These are phyloP conservation scores for Gremmenia infestans DNA, from an alignment of 2,329 filamentous ascomycete genomes.

Conservation along the genomic window DNA sequence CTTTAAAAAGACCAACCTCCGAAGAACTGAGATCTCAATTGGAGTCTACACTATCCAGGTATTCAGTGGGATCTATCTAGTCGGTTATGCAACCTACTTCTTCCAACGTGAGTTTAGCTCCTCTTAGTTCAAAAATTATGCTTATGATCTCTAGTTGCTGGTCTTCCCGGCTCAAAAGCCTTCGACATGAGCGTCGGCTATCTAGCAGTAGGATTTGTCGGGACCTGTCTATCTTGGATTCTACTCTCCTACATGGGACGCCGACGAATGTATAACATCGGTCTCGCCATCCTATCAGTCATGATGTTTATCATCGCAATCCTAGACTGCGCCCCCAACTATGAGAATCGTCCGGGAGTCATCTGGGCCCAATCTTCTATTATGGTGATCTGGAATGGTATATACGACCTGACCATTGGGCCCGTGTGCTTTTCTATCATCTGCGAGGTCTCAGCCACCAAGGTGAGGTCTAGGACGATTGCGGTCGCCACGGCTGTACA, in stretches of 20 bases:
- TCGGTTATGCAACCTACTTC: conserved; percentile 44
- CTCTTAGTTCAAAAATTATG: background rate
- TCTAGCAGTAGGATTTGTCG: conserved; percentile 46
- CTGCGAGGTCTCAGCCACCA: conserved; percentile 5
- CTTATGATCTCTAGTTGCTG: conserved; percentile 42
- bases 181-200: conserved; percentile 51
- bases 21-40: conserved; percentile 48
- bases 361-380: conserved; percentile 35
- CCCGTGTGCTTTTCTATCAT: conserved; percentile 4
- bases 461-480: conserved; percentile 24
- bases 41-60: conserved; percentile 41
- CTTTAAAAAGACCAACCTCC: conserved; percentile 47
- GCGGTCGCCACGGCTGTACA: conserved; percentile 8
- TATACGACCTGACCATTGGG: conserved; percentile 33
- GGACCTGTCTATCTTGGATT: conserved; percentile 46
- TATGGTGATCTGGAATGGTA: conserved; percentile 34
- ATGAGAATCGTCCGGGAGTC: conserved; percentile 8
- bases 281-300: conserved; percentile 47
- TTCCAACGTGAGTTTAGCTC: conserved; percentile 32
- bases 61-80: conserved; percentile 31
- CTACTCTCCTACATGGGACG: conserved; percentile 50
- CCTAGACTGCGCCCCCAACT: conserved; percentile 19
- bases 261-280: conserved; percentile 58
- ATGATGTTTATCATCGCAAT: conserved; percentile 47
- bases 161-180: conserved; percentile 47